phyloP scores from a whole-genome alignment of 2,329 filamentous ascomycete species.

The Biscogniauxia mediterranea region DNA sequence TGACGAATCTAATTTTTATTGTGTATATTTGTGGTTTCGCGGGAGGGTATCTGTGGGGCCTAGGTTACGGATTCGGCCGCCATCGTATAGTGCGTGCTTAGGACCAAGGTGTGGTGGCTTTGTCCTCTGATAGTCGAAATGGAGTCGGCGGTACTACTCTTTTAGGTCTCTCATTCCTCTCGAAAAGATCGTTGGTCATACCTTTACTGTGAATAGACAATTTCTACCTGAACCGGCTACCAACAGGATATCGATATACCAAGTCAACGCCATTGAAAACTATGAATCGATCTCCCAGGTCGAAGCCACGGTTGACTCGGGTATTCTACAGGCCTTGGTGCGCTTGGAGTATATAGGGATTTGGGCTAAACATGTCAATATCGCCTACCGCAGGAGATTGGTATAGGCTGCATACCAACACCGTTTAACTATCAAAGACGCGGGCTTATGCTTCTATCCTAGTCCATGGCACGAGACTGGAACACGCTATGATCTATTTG shows the following conservation, averaged over 20 bases:
- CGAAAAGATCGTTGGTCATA: not conserved
- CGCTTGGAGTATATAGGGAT: not conserved
- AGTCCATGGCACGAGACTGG: no score
- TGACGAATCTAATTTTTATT: conserved; percentile 36
- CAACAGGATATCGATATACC: not conserved
- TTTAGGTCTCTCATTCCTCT: not conserved
- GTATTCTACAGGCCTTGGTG: not conserved
- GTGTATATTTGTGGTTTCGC: conserved; percentile 28
- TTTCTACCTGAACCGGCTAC: not conserved
- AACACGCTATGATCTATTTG: not conserved
- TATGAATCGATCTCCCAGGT: not conserved
- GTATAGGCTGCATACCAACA: not conserved
- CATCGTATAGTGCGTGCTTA: not conserved
- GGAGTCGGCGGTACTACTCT: not conserved
- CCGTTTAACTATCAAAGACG: not conserved
- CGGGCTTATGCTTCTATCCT: not conserved
- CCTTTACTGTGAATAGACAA: not conserved
- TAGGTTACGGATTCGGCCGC: not conserved
- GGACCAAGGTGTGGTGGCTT: not conserved
- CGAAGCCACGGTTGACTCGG: not conserved
- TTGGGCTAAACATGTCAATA: not conserved
- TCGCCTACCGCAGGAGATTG: not conserved
- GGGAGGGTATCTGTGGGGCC: conserved; percentile 3
- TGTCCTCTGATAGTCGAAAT: not conserved
- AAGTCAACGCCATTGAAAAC: not conserved